Percentiles rank a stretch among this genome's conserved stretches.
phyloP scores from a whole-genome alignment of 164 flowering plant species.

The Pachysandra terminalis region DNA sequence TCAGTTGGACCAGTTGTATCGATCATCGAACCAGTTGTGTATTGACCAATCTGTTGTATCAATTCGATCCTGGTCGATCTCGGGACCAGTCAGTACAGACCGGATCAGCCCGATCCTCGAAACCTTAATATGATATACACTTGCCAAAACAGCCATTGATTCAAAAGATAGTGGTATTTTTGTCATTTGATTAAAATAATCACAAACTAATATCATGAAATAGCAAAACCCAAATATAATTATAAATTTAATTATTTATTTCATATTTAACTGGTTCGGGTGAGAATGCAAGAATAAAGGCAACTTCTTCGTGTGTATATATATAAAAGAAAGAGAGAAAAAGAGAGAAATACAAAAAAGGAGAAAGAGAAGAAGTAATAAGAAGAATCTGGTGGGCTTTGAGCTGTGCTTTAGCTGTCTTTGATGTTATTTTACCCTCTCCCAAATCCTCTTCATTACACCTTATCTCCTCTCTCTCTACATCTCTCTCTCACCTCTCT shows the following conservation, averaged over 20 bases:
- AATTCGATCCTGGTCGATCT: too few species aligned
- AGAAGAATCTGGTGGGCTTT: constrained; percentile 55
- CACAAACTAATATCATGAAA: too few species aligned
- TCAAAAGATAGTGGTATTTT: too few species aligned
- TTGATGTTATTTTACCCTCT: constrained; percentile 15
- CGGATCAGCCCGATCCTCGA: too few species aligned
- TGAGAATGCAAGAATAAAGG: constrained; percentile 18
- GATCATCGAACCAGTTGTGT: too few species aligned
- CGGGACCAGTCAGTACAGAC: too few species aligned
- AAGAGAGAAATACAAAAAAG: neutral
- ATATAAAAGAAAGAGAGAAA: constrained; percentile 2
- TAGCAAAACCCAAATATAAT: neutral
- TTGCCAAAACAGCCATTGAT: too few species aligned
- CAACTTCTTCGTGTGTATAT: neutral
- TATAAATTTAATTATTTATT: neutral
- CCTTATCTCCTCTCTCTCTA: constrained; percentile 5
- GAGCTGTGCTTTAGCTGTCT: constrained; percentile 53
- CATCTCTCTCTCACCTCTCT: constrained; percentile 11
- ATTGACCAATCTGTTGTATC: too few species aligned
- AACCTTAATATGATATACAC: too few species aligned
- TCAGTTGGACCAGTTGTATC: too few species aligned
- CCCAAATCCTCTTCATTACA: constrained; percentile 25
- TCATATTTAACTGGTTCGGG: constrained; percentile 1
- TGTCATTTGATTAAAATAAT: too few species aligned
- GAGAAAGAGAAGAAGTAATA: constrained; percentile 5